phyloP scores from a whole-genome alignment of 257 asterid genomes.

The Vinca minor region DNA sequence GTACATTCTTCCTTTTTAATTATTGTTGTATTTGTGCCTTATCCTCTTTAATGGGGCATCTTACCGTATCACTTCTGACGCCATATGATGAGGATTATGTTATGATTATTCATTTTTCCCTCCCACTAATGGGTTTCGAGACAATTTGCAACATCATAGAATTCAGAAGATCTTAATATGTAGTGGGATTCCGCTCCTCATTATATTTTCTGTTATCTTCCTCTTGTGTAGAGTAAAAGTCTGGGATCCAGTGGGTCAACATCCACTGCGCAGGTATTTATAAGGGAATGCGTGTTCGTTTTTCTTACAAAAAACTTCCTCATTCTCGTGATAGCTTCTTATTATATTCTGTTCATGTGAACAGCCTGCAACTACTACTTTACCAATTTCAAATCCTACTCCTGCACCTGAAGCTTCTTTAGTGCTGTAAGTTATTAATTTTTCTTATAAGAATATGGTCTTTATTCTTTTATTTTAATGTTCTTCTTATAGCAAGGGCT shows the following conservation, averaged over 20 bases:
- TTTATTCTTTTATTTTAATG: background rate
- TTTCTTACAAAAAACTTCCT: background rate
- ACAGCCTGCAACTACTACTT: conserved; percentile 49
- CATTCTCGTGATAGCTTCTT: conserved; percentile 17
- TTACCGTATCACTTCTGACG: background rate
- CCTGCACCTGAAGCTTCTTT: conserved; percentile 40
- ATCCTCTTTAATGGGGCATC: background rate
- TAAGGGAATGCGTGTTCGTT: conserved; percentile 7
- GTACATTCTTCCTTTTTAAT: conserved; percentile 21
- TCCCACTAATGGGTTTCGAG: background rate
- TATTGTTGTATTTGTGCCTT: background rate
- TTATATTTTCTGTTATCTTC: conserved; percentile 12
- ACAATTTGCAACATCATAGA: background rate
- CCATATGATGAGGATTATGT: background rate
- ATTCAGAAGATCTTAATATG: background rate
- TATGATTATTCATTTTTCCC: background rate
- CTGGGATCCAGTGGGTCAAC: conserved; percentile 55
- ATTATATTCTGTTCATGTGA: conserved; percentile 11
- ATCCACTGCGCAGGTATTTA: conserved; percentile 53
- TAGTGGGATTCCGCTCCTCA: background rate
- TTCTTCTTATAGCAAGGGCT: background rate
- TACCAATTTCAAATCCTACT: conserved; percentile 33
- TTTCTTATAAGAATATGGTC: conserved; percentile 5
- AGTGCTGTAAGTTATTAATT: conserved; percentile 39
- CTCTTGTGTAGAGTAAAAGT: conserved; percentile 47